Percentiles rank a stretch among this genome's conserved stretches.
Evolutionary conservation across 1,139 yeast genomes (phyloP).

Genomic region (Suhomyces yuchorum): DNA sequence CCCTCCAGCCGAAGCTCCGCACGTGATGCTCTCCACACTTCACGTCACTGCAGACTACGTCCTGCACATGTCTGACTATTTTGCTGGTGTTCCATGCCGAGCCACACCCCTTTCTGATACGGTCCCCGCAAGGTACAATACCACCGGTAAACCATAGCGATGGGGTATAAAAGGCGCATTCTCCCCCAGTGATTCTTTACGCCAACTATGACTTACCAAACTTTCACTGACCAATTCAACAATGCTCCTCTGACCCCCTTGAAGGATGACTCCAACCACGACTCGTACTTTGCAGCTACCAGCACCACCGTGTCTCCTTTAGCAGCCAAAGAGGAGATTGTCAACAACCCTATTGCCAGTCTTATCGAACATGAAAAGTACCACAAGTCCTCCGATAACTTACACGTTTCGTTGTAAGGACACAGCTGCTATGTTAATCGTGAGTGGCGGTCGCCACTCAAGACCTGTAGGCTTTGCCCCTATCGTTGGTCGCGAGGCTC

Average conservation of each 20-base stretch:
- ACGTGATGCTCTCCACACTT: neutral
- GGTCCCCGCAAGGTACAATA: conserved; percentile 6
- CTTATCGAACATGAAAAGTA: conserved; percentile 26
- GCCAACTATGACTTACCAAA: conserved; percentile 19
- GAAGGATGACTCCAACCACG: conserved; percentile 13
- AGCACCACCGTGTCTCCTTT: conserved; percentile 12
- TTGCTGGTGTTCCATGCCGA: neutral
- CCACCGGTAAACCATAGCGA: neutral
- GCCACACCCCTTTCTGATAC: conserved; percentile 8
- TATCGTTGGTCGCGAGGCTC: too few relatives aligned
- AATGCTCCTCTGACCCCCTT: conserved; percentile 21
- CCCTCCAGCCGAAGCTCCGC: neutral
- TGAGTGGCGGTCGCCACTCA: too few relatives aligned
- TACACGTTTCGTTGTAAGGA: conserved; percentile 31
- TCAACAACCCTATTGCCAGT: conserved; percentile 19
- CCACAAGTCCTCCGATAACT: conserved; percentile 34
- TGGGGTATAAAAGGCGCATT: conserved; percentile 2
- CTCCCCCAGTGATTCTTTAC: neutral
- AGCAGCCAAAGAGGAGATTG: conserved; percentile 12
- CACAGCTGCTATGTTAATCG: neutral
- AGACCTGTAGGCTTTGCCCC: too few relatives aligned
- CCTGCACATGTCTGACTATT: neutral
- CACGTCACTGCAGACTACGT: neutral
- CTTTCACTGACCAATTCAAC: conserved; percentile 21
- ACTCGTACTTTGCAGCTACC: conserved; percentile 16